Conservation (phyloP, 345 rosid species). For the Citrus trifoliata region DNA sequence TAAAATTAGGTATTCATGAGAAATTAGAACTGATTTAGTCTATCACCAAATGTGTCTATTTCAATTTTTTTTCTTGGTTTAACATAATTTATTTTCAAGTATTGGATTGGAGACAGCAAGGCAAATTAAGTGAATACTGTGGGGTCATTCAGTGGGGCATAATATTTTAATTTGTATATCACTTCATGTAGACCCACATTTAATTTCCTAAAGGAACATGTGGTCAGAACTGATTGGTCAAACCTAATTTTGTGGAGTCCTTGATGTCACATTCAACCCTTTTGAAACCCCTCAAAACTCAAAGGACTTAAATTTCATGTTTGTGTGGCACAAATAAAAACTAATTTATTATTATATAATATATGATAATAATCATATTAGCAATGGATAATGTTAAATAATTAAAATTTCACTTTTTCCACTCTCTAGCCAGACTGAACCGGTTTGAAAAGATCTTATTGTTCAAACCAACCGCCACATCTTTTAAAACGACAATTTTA, state of each 20-base stretch:
- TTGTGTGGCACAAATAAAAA: background rate
- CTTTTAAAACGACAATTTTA: background rate
- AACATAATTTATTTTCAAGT: no score
- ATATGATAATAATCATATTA: background rate
- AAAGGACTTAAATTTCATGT: background rate
- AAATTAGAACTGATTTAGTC: no score
- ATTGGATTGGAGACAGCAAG: no score
- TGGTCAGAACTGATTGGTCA: background rate
- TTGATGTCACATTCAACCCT: background rate
- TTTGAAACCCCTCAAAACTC: background rate
- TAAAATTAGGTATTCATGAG: no score
- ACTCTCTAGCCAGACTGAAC: background rate
- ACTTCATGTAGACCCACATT: background rate
- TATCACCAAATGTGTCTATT: no score
- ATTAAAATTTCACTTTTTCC: background rate
- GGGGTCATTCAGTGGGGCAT: background rate
- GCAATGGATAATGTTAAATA: constrained; percentile 2
- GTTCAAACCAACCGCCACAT: background rate
- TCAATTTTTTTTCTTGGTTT: no score
- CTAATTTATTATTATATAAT: background rate
- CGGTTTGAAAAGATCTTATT: background rate
- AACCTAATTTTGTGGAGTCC: background rate
- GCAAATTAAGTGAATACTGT: background rate
- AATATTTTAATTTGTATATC: background rate
- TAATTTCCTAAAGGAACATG: background rate